phyloP scores from a whole-genome alignment of 306 rosid genomes.

The Glycine tomentella region DNA sequence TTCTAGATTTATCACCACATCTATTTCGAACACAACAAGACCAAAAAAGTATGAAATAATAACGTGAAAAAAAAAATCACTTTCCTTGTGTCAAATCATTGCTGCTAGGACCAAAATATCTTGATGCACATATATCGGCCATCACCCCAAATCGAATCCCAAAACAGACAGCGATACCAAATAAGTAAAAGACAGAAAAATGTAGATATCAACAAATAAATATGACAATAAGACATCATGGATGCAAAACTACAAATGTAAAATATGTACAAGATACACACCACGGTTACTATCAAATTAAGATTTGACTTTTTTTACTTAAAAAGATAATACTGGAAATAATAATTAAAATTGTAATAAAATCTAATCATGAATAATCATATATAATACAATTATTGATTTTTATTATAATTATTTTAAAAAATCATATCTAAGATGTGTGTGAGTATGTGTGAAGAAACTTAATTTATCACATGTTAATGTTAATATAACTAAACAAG shows the following conservation, averaged over 20 bases:
- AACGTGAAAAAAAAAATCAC: not conserved
- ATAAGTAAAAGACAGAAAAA: conserved; percentile 3
- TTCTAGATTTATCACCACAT: too few species aligned
- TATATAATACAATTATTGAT: not conserved
- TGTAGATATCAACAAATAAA: not conserved
- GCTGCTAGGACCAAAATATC: not conserved
- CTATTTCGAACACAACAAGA: too few species aligned
- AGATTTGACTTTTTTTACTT: not conserved
- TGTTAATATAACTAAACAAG: not conserved
- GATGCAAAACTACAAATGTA: not conserved
- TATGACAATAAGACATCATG: not conserved
- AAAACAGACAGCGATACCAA: too few species aligned
- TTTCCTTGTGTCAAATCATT: not conserved
- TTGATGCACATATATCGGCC: too few species aligned
- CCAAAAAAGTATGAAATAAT: not conserved
- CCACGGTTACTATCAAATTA: not conserved
- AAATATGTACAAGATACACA: not conserved
- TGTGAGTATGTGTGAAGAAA: too few species aligned
- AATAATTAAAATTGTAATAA: too few species aligned
- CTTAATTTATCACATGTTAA: not conserved
- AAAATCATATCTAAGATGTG: too few species aligned
- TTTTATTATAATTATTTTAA: too few species aligned
- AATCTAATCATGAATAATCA: not conserved
- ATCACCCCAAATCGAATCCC: not conserved
- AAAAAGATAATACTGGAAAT: not conserved